A percentile compares a stretch with the other conserved stretches of the same genome.
These are phyloP conservation scores for Cryptomeria japonica DNA, from an alignment of 75 land plant genomes.

Conservation along the genomic window DNA sequence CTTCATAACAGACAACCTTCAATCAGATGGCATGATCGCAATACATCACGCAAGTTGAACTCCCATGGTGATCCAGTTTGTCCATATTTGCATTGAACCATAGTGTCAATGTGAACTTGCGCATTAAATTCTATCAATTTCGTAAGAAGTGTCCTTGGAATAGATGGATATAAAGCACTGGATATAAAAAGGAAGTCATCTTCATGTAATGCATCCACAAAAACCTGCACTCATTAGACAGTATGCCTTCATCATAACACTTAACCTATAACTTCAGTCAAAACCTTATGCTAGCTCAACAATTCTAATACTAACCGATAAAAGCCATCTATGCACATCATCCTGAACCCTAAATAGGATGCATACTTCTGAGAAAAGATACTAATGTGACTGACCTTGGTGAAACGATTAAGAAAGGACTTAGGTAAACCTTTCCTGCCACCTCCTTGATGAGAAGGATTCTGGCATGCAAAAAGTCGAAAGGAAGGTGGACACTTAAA, in stretches of 20 bases:
- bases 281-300: neutral
- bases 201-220: conserved; percentile 73
- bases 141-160: conserved; percentile 47
- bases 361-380: neutral
- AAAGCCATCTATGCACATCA: neutral
- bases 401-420: conserved; percentile 97
- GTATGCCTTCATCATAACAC: neutral
- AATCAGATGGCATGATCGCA: conserved; percentile 83
- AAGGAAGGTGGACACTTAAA: conserved; percentile 90
- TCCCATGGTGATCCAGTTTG: conserved; percentile 97
- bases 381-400: conserved; percentile 59
- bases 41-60: conserved; percentile 95
- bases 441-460: conserved; percentile 94
- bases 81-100: conserved; percentile 80
- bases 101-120: conserved; percentile 71
- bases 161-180: conserved; percentile 64
- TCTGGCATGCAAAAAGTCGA: conserved; percentile 97
- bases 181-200: conserved; percentile 86
- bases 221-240: conserved; percentile 61
- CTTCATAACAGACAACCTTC: conserved; percentile 40
- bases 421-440: conserved; percentile 96
- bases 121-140: conserved; percentile 78
- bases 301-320: neutral
- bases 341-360: neutral
- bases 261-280: neutral